A percentile compares a stretch with the other conserved stretches of the same genome.
phyloP scores from a whole-genome alignment of 148 eudicot genomes.

The Amaranthus cruentus region DNA sequence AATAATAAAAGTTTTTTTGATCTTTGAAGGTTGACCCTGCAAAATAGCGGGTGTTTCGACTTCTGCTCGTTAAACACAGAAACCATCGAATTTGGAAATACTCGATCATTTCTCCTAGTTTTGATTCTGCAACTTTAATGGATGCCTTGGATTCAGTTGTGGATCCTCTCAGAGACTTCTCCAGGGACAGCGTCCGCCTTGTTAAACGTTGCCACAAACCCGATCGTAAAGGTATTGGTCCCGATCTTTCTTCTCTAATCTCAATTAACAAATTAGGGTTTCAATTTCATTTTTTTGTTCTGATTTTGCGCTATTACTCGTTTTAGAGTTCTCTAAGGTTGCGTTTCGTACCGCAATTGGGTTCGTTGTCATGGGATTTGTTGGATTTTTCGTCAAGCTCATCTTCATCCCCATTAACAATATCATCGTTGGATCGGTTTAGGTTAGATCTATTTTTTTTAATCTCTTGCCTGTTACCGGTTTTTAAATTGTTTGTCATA shows the following conservation, averaged over 20 bases:
- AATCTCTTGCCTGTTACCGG: background rate
- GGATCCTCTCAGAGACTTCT: conserved; percentile 60
- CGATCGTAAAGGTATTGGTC: conserved; percentile 44
- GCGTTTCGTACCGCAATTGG: conserved; percentile 60
- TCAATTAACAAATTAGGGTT: background rate
- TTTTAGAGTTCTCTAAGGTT: conserved; percentile 54
- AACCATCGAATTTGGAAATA: too few relatives aligned
- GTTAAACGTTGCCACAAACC: conserved; percentile 66
- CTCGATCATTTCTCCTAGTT: too few relatives aligned
- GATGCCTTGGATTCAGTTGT: conserved; percentile 54
- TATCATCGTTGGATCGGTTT: conserved; percentile 55
- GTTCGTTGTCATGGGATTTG: conserved; percentile 69
- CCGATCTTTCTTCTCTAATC: background rate
- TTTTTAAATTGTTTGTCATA: background rate
- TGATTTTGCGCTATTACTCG: background rate
- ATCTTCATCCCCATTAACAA: conserved; percentile 63
- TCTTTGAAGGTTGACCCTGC: too few relatives aligned
- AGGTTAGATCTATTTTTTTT: conserved; percentile 9
- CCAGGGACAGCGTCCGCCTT: conserved; percentile 60
- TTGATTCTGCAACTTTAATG: conserved; percentile 20
- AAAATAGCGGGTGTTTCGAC: too few relatives aligned
- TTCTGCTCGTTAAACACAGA: too few relatives aligned
- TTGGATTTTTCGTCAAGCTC: conserved; percentile 63
- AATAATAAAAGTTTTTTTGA: too few relatives aligned
- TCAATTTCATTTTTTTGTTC: background rate